Percentiles rank a stretch among this genome's conserved stretches.
phyloP scores from a whole-genome alignment of 768 basidiomycete genomes.

The Boletellus ananas region DNA sequence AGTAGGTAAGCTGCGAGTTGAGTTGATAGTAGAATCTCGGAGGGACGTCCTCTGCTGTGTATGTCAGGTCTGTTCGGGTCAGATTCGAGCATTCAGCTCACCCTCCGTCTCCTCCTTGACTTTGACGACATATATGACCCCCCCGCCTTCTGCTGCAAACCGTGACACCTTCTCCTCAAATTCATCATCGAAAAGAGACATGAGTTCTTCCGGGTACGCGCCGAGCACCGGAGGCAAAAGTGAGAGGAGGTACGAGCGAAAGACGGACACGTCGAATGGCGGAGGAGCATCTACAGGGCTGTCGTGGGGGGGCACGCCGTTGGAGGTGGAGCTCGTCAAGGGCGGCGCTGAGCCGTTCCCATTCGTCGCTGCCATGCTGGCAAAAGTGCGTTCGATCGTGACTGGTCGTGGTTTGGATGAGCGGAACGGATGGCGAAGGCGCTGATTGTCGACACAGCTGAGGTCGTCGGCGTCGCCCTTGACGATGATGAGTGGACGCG shows the following conservation, averaged over 20 bases:
- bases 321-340: slow-evolving; percentile 28
- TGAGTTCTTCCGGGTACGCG: slow-evolving; percentile 60
- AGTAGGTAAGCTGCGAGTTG: slow-evolving; percentile 73
- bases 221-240: slow-evolving; percentile 82
- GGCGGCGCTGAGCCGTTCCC: slow-evolving; percentile 25
- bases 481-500: slow-evolving; percentile 26
- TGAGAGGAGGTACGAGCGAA: slow-evolving; percentile 65
- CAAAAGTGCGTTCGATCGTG: slow-evolving; percentile 5
- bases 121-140: slow-evolving; percentile 81
- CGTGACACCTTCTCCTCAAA: slow-evolving; percentile 73
- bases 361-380: slow-evolving; percentile 21
- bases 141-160: slow-evolving; percentile 73
- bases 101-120: slow-evolving; percentile 71
- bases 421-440: background rate
- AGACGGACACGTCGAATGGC: slow-evolving; percentile 63
- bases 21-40: slow-evolving; percentile 65
- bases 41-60: slow-evolving; percentile 55
- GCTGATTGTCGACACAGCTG: slow-evolving; percentile 8
- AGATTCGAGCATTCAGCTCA: slow-evolving; percentile 30
- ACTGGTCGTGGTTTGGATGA: slow-evolving; percentile 11
- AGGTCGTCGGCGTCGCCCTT: slow-evolving; percentile 17
- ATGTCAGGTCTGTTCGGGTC: slow-evolving; percentile 5
- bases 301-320: slow-evolving; percentile 25
- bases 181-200: slow-evolving; percentile 64
- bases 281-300: slow-evolving; percentile 37